Base-by-base conservation (phyloP, 2,329 filamentous ascomycete species). In the Pestalotiopsis sp. region DNA sequence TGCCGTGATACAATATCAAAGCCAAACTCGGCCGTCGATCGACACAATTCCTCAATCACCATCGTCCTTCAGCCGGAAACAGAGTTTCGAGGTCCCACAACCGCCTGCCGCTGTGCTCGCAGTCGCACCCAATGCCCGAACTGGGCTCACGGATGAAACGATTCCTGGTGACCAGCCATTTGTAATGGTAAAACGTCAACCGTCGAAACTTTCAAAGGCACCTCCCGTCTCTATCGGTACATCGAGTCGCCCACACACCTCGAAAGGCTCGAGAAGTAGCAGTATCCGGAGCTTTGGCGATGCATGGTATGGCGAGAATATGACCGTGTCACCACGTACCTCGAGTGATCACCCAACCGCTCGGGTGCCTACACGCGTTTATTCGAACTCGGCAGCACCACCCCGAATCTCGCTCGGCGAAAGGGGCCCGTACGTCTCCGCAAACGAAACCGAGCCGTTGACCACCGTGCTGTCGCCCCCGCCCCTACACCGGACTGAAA, bases 91-190 rank as follows among this genome's bases (percentile, higher is more conserved):
- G 52, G 64, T 82, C 52, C 79, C 79, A 31, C 76, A 76, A 62
- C 85, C 85, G 1, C 78, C 81, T 27, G 81, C 85, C 2, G 84
- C 87, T 1, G 84, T 89, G 11, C 80, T 89, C 36, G 88, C 88
- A 13, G 82, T 85, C 62, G 89, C 89, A 6, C 89, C 89, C 13
- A 91, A 91, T 72, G 83, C 89, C n/a, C 82, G 89, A 23, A 84
- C 83, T 1, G 89, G 89, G 17, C 82, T 91, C 5, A 91, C 89
- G 2, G 89, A 91, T 70, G 87, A 90, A 72, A 78, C 84, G 1
- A 76, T 91, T 2, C 88, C 88, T 4, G 89, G 89, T 41, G 89
- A 87, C 68, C 85, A 86, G 60, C 87, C 89, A 3, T 91, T 89
- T 71, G 76, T 91, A 38, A 78, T 84, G 7, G 79, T 82, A 12